Conservation (phyloP, 2,329 filamentous ascomycete species). For the Diaporthe vexans region DNA sequence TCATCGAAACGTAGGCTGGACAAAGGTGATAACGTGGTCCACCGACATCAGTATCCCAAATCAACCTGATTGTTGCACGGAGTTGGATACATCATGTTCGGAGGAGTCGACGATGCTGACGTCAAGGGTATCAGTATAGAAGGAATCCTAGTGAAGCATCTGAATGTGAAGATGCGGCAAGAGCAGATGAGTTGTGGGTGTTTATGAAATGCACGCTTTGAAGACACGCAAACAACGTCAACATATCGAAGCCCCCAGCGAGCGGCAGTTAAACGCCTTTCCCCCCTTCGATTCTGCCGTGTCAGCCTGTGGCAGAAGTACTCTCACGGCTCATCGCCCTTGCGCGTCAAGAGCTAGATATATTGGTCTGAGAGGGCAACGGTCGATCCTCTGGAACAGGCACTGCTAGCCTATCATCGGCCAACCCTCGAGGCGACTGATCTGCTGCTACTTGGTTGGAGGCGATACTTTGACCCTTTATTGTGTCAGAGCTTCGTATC, state of each 20-base stretch:
- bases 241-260: not conserved
- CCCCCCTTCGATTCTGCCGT: not conserved
- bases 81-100: not conserved
- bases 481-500: conserved; percentile 5
- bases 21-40: not conserved
- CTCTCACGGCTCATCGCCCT: conserved; percentile 6
- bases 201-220: not conserved
- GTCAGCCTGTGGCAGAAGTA: not conserved
- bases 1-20: not conserved
- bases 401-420: not conserved
- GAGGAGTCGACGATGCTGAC: not conserved
- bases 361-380: not conserved
- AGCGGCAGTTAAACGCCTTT: not conserved
- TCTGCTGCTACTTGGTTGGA: conserved; percentile 13
- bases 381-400: conserved; percentile 1
- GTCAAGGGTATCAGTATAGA: not conserved
- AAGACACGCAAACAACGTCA: not conserved
- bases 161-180: not conserved
- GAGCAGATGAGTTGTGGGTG: not conserved
- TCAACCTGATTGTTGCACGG: not conserved
- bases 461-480: not conserved
- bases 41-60: not conserved
- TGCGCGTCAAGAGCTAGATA: conserved; percentile 12
- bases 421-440: not conserved
- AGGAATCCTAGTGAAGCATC: not conserved